Conservation (phyloP, 139 green algal species). For the Picochlorum sp. region DNA sequence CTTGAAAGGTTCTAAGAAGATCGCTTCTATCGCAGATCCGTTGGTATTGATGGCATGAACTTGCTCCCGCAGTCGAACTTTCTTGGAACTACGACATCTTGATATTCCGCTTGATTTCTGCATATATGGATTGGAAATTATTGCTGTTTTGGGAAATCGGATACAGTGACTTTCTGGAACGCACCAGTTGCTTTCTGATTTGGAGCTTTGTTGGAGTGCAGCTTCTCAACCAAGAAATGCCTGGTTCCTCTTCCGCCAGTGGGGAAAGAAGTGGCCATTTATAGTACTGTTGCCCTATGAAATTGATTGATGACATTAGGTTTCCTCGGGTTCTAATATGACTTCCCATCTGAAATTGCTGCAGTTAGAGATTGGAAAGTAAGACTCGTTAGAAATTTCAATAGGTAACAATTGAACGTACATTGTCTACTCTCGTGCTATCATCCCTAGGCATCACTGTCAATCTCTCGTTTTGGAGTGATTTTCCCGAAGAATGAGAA, state of each 20-base stretch:
- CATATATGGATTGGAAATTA: constrained; percentile 1
- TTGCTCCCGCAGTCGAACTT: constrained; percentile 8
- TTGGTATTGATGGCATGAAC: constrained; percentile 12
- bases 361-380: no score
- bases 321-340: background rate
- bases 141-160: background rate
- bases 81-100: constrained; percentile 1
- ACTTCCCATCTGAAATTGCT: no score
- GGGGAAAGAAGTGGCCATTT: constrained; percentile 60
- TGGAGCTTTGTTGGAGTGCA: background rate
- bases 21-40: constrained; percentile 24
- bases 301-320: constrained; percentile 43
- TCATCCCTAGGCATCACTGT: no score
- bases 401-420: no score
- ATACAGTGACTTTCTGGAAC: background rate
- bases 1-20: constrained; percentile 69
- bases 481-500: background rate
- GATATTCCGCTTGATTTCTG: background rate
- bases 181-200: background rate
- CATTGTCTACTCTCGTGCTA: no score
- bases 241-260: constrained; percentile 29
- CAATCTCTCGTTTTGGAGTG: background rate
- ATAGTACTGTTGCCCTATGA: constrained; percentile 52
- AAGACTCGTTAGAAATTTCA: no score
- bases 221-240: constrained; percentile 8